These are phyloP conservation scores for Coniochaeta sp. DNA, from an alignment of 2,329 filamentous ascomycete species.

Conservation along the genomic window DNA sequence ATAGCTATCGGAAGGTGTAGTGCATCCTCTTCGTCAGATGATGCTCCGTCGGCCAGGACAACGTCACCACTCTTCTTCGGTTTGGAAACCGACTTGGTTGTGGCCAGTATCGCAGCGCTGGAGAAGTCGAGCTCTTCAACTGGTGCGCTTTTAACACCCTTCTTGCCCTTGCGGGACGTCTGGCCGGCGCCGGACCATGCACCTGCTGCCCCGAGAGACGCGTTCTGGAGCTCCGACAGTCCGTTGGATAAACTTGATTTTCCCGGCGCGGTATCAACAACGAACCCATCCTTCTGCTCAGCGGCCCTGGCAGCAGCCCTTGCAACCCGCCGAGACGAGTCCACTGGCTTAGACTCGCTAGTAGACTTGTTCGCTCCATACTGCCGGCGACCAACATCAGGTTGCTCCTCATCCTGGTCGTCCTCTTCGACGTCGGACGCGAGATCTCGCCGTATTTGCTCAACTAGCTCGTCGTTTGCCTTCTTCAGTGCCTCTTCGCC, in stretches of 20 bases:
- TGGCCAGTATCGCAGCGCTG: conserved; percentile 20
- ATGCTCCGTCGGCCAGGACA: conserved; percentile 23
- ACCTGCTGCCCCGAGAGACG: conserved; percentile 23
- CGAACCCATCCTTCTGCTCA: conserved; percentile 15
- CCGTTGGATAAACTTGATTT: conserved; percentile 1
- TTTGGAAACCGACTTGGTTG: conserved; percentile 17
- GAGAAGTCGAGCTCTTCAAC: conserved; percentile 33
- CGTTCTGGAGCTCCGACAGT: not conserved
- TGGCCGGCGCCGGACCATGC: conserved; percentile 33
- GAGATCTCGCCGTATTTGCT: conserved; percentile 64
- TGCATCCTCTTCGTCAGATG: conserved; percentile 38
- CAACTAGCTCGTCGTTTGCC: conserved; percentile 71
- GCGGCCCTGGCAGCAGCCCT: conserved; percentile 16
- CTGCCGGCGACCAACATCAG: conserved; percentile 60
- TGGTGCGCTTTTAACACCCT: conserved; percentile 18
- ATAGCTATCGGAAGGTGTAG: conserved; percentile 50
- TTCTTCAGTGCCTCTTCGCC: conserved; percentile 73
- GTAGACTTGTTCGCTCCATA: conserved; percentile 47
- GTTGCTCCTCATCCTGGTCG: conserved; percentile 42
- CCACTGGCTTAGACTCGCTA: conserved; percentile 14
- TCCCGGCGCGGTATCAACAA: conserved; percentile 13
- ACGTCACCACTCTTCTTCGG: conserved; percentile 16
- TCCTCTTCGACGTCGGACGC: conserved; percentile 50
- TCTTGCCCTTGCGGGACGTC: conserved; percentile 30
- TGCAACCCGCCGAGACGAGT: conserved; percentile 4